A percentile compares a stretch with the other conserved stretches of the same genome.
phyloP scores from a whole-genome alignment of 1,284 basidiomycete species.

The Cutaneotrichosporon daszewskae region DNA sequence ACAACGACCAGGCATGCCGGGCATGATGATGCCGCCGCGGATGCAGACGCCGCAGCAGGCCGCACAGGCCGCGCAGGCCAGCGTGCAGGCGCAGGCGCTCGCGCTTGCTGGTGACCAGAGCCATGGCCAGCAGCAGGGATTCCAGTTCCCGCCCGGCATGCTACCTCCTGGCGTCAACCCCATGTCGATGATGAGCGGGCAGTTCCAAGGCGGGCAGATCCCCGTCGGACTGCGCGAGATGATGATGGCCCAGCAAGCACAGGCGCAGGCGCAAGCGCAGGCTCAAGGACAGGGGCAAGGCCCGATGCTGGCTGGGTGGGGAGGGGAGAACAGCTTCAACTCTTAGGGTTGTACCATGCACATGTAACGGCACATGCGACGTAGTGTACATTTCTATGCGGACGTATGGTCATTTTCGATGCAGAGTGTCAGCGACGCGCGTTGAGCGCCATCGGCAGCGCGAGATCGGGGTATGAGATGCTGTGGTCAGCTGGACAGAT shows the following conservation, averaged over 20 bases:
- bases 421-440: too few relatives aligned
- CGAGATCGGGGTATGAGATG: slow-evolving; percentile 5
- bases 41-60: too few relatives aligned
- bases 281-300: slow-evolving; percentile 6
- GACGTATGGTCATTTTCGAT: too few relatives aligned
- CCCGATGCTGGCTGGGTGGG: slow-evolving; percentile 2
- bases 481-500: slow-evolving; percentile 2
- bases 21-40: too few relatives aligned
- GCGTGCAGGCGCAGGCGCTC: slow-evolving; percentile 11
- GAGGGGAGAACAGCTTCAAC: slow-evolving; percentile 1
- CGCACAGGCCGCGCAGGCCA: slow-evolving; percentile 1
- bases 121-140: slow-evolving; percentile 3
- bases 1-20: too few relatives aligned
- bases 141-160: slow-evolving; percentile 3
- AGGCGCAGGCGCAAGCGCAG: slow-evolving; percentile 10
- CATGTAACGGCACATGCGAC: too few relatives aligned
- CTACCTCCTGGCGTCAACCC: slow-evolving; percentile 2
- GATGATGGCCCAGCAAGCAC: too few relatives aligned
- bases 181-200: not conserved
- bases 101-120: too few relatives aligned
- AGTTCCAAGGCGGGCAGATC: not conserved
- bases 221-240: too few relatives aligned
- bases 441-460: slow-evolving; percentile 7
- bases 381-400: too few relatives aligned
- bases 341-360: not conserved